Conservation (phyloP, 768 basidiomycete species). For the Pleurotus citrinopileatus region DNA sequence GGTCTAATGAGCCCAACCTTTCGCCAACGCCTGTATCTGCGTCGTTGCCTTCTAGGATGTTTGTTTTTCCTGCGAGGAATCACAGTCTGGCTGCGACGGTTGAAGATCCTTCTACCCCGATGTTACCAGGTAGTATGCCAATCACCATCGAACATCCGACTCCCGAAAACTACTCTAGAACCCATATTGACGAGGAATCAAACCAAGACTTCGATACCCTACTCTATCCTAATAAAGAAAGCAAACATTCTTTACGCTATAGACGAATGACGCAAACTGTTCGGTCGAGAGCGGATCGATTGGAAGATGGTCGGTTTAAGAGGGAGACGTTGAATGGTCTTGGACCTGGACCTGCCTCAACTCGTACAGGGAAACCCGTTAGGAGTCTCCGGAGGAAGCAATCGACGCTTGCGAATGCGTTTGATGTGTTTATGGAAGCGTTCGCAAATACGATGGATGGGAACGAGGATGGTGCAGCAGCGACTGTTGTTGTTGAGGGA, state of each 20-base stretch:
- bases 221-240: slow-evolving; percentile 12
- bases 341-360: neutral
- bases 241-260: slow-evolving; percentile 27
- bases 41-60: neutral
- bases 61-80: neutral
- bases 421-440: slow-evolving; percentile 47
- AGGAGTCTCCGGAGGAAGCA: neutral
- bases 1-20: slow-evolving; percentile 2
- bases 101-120: neutral
- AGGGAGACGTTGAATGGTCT: slow-evolving; percentile 22
- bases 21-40: slow-evolving; percentile 35
- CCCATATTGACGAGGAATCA: slow-evolving; percentile 19
- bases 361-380: neutral
- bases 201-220: slow-evolving; percentile 6
- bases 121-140: neutral
- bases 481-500: too few relatives aligned
- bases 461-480: neutral
- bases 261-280: slow-evolving; percentile 48
- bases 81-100: too few relatives aligned
- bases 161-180: slow-evolving; percentile 10
- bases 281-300: slow-evolving; percentile 54
- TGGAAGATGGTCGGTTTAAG: slow-evolving; percentile 58
- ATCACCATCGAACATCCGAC: slow-evolving; percentile 10
- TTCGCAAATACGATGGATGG: slow-evolving; percentile 9
- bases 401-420: slow-evolving; percentile 32